Conservation (phyloP, 2,329 filamentous ascomycete species). For the Fusarium palustre region DNA sequence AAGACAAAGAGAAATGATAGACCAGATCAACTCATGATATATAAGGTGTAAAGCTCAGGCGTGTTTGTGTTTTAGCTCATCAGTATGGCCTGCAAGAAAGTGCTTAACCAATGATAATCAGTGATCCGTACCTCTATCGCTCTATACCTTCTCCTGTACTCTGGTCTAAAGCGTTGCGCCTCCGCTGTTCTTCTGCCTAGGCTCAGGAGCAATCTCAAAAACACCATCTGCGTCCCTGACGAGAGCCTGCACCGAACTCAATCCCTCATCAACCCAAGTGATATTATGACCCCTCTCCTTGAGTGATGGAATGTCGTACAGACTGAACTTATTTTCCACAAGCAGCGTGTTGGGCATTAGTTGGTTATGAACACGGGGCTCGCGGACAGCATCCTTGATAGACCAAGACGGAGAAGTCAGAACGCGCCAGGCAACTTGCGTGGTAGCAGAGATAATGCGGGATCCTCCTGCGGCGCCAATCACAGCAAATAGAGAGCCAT, state of each 20-base stretch:
- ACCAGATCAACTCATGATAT: conserved; percentile 31
- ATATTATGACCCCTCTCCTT: conserved; percentile 75
- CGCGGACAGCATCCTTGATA: conserved; percentile 69
- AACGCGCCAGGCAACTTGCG: conserved; percentile 79
- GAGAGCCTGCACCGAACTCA: conserved; percentile 75
- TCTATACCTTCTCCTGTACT: not conserved
- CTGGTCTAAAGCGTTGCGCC: conserved; percentile 64
- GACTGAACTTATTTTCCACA: conserved; percentile 76
- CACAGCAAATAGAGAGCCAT: conserved; percentile 73
- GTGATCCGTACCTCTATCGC: not conserved
- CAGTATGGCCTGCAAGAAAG: not conserved
- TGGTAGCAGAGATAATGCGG: conserved; percentile 83
- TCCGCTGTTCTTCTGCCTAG: conserved; percentile 77
- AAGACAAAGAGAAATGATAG: conserved; percentile 22
- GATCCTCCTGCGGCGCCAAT: conserved; percentile 84
- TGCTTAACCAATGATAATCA: not conserved
- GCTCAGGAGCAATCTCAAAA: conserved; percentile 84
- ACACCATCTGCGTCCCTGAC: conserved; percentile 69
- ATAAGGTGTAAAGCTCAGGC: not conserved
- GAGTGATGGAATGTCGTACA: conserved; percentile 73
- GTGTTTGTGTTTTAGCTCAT: not conserved
- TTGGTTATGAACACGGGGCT: conserved; percentile 84
- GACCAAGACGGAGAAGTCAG: conserved; percentile 70
- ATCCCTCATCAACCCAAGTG: conserved; percentile 71
- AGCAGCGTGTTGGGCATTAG: conserved; percentile 75